A percentile compares a stretch with the other conserved stretches of the same genome.
phyloP scores from a whole-genome alignment of 2,329 filamentous ascomycete species.

The Pseudogymnoascus sp. region DNA sequence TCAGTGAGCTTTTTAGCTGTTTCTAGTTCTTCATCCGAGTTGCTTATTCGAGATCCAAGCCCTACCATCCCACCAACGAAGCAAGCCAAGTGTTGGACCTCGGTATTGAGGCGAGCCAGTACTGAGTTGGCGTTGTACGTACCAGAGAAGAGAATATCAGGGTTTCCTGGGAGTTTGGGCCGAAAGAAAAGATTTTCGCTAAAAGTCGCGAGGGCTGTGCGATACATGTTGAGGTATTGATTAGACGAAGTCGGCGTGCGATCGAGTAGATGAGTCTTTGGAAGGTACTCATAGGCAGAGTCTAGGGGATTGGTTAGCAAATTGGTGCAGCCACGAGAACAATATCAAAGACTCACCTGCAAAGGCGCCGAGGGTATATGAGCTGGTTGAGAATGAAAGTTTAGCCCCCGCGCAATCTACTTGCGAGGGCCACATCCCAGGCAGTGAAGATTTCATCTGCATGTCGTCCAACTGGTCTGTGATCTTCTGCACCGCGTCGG shows the following conservation, averaged over 20 bases:
- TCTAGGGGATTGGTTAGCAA: constrained; percentile 29
- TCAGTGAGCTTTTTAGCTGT: constrained; percentile 51
- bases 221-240: constrained; percentile 59
- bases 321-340: background rate
- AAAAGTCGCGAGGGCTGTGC: constrained; percentile 49
- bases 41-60: constrained; percentile 56
- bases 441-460: constrained; percentile 62
- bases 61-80: constrained; percentile 66
- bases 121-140: constrained; percentile 16
- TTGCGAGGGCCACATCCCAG: constrained; percentile 66
- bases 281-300: constrained; percentile 52
- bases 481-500: constrained; percentile 67
- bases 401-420: constrained; percentile 50
- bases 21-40: constrained; percentile 44
- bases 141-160: constrained; percentile 57
- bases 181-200: constrained; percentile 60
- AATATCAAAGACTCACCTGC: constrained; percentile 21
- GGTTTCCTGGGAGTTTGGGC: constrained; percentile 54
- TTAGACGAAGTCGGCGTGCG: constrained; percentile 46
- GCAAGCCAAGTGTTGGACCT: constrained; percentile 60
- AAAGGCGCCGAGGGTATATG: constrained; percentile 39
- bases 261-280: constrained; percentile 57
- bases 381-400: constrained; percentile 29
- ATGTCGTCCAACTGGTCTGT: constrained; percentile 60
- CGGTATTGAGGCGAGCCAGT: constrained; percentile 26